phyloP scores from a whole-genome alignment of 116 monocot species.

The Trichopus zeylanicus region DNA sequence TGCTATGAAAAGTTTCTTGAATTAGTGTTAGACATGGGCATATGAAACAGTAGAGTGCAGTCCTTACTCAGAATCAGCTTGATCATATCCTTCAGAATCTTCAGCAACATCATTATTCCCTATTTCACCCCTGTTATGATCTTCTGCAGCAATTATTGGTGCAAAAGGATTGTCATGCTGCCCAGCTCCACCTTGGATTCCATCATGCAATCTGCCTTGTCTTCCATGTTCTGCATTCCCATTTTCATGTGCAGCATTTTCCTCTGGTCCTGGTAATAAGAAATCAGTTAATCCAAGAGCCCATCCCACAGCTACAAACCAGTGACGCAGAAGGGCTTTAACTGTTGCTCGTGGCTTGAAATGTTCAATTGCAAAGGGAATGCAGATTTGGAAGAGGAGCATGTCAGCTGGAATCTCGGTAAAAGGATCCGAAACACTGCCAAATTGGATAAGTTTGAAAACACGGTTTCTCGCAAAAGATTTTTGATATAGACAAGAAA shows the following conservation, averaged over 20 bases:
- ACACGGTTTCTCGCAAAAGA: too few relatives aligned
- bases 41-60: not conserved
- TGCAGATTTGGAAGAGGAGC: constrained; percentile 92
- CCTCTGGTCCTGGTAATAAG: constrained; percentile 68
- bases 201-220: constrained; percentile 44
- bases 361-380: constrained; percentile 96
- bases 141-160: constrained; percentile 32
- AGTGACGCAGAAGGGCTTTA: constrained; percentile 70
- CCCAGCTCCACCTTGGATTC: constrained; percentile 25
- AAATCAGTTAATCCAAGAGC: constrained; percentile 91
- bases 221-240: constrained; percentile 45
- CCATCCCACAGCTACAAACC: constrained; percentile 91
- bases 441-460: not conserved
- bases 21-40: too few relatives aligned
- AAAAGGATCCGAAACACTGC: constrained; percentile 90
- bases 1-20: too few relatives aligned
- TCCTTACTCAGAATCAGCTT: constrained; percentile 87
- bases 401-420: constrained; percentile 93
- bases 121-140: constrained; percentile 35
- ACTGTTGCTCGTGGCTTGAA: constrained; percentile 84
- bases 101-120: constrained; percentile 44
- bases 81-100: constrained; percentile 70
- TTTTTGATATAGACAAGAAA: too few relatives aligned
- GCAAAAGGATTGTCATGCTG: constrained; percentile 35
- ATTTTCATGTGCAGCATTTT: constrained; percentile 59